These are phyloP conservation scores for Saccharum spontaneum DNA, from an alignment of 176 grass and related monocot genomes.

Conservation along the genomic window DNA sequence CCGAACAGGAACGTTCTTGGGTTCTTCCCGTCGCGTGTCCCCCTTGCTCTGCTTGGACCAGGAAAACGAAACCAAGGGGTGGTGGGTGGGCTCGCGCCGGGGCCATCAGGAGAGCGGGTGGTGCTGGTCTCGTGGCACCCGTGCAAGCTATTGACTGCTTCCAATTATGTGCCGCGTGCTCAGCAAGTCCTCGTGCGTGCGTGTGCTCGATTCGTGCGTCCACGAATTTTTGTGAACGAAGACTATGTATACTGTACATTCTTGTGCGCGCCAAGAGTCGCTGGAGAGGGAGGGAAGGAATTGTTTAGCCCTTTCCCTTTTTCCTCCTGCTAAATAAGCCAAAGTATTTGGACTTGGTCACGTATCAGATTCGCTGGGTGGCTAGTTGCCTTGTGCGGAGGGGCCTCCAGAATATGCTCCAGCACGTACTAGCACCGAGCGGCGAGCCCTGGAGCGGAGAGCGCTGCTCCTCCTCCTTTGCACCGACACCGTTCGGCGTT, in stretches of 20 bases:
- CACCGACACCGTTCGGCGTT: constrained; percentile 9
- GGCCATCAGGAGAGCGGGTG: neutral
- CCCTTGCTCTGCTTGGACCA: neutral
- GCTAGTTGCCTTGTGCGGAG: neutral
- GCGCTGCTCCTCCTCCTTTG: neutral
- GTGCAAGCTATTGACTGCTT: constrained; percentile 4
- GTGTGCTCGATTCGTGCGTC: neutral
- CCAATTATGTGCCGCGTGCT: neutral
- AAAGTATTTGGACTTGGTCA: neutral
- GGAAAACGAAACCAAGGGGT: neutral
- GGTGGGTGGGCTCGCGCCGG: neutral
- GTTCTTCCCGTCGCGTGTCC: neutral
- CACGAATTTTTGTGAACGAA: neutral
- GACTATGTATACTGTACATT: neutral
- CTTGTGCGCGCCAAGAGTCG: neutral
- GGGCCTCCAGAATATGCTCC: neutral
- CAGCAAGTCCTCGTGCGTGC: neutral
- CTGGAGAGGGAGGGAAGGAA: neutral
- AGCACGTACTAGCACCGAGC: neutral
- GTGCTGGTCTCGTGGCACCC: neutral
- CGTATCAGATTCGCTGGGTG: constrained; percentile 20
- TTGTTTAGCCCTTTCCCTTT: too few species aligned
- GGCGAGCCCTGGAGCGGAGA: too few species aligned
- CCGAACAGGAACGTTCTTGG: neutral
- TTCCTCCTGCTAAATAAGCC: too few species aligned